Base-by-base conservation (phyloP, 1,139 yeast species). In the Suhomyces ambrosiae region DNA sequence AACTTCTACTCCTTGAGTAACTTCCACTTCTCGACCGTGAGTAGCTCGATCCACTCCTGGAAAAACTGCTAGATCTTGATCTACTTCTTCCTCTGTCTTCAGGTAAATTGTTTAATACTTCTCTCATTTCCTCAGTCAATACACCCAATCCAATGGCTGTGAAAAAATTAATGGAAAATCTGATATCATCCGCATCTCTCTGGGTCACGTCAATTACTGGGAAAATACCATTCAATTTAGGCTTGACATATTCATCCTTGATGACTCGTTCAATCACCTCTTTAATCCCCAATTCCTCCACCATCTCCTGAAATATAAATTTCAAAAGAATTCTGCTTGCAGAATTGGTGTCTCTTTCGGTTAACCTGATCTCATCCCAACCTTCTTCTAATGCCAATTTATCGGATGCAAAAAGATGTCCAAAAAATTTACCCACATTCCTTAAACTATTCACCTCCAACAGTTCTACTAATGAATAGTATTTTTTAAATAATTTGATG, bases 81-180 rank as follows among this genome's bases (percentile, higher is more conserved):
- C 42, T 8, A 22, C 46, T 30, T 27, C 55, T 42, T 27, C 51
- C 53, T 45, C 57, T 46, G 1, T 50, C 56, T 42, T 49, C 54
- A 0, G 76, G 73, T 24, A 72, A 47, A 19, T 53, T 52, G 37
- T 58, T 52, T 43, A 86, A 63, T 10, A 67, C 71, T 8, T 67
- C 72, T 61, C 98, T 75, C 95, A 89, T 85, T 8, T 67, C 76
- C 33, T 88, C 96, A 0, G 97, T 90, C 41, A 92, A 57, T 2
- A 76, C 73, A 33, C 97, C 97, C 37, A 90, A 60, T 0, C 95
- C 95, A 48, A 92, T 88, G 2, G 97, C 96, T 0, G 97, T 90
- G 61, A 90, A 92, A 57, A 75, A 92, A 54, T 92, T 92, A 56
- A 90, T 88, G 2, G 95, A 77, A 56, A 89, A 92, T 42, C 94